These are phyloP conservation scores for Colletotrichum tropicale DNA, from an alignment of 2,329 filamentous ascomycete species.

Conservation along the genomic window DNA sequence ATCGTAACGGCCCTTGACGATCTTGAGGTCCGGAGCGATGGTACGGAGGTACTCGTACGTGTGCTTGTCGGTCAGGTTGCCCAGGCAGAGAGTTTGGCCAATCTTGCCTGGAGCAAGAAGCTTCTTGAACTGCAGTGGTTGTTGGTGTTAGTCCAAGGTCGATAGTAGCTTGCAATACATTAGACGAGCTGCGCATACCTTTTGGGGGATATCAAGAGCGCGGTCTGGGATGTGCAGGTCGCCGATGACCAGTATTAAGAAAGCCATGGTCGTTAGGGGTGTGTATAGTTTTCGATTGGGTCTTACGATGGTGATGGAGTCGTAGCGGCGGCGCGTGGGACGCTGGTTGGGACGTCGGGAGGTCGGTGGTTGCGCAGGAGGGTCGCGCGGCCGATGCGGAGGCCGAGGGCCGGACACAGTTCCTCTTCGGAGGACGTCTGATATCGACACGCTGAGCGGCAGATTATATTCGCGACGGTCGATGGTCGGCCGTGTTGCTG, in stretches of 20 bases:
- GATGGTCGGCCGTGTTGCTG: not conserved
- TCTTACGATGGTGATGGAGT: not conserved
- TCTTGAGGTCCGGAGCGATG: constrained; percentile 74
- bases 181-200: constrained; percentile 57
- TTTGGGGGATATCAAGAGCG: constrained; percentile 87
- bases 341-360: not conserved
- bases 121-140: constrained; percentile 72
- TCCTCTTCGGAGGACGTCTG: not conserved
- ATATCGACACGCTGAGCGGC: not conserved
- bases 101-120: constrained; percentile 85
- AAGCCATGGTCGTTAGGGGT: constrained; percentile 69
- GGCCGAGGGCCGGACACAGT: not conserved
- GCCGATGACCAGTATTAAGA: constrained; percentile 89
- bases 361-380: not conserved
- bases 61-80: constrained; percentile 79
- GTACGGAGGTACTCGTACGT: constrained; percentile 82
- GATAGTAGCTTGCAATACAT: not conserved
- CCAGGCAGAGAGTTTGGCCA: constrained; percentile 79
- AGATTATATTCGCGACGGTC: not conserved
- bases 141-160: not conserved
- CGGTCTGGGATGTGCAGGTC: constrained; percentile 94
- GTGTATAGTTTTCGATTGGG: not conserved
- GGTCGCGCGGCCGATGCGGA: not conserved
- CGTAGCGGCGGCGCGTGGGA: not conserved
- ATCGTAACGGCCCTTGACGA: constrained; percentile 71